These are phyloP conservation scores for Pestalotiopsis fici DNA, from an alignment of 2,329 filamentous ascomycete species.

Conservation along the genomic window DNA sequence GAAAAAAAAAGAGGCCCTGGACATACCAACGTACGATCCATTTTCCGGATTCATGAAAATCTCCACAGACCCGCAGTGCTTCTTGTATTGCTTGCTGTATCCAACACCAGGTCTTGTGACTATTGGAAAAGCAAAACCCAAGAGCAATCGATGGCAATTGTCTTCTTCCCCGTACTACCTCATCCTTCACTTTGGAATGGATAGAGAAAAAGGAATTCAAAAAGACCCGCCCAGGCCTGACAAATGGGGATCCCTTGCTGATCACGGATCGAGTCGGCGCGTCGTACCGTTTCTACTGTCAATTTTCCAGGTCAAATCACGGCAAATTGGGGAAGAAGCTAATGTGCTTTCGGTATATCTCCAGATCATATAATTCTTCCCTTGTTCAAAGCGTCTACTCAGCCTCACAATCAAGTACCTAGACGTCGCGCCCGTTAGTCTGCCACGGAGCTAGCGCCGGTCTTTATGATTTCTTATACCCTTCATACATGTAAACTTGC, in stretches of 20 bases:
- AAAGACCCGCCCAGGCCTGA: background rate
- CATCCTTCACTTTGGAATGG: background rate
- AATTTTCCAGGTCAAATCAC: background rate
- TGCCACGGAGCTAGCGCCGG: background rate
- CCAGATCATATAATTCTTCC: background rate
- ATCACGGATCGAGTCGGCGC: background rate
- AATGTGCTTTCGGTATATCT: background rate
- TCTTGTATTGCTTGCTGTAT: background rate
- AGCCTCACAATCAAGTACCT: background rate
- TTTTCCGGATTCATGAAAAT: background rate
- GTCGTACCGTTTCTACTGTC: background rate
- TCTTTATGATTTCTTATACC: background rate
- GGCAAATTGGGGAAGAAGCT: background rate
- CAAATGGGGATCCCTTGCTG: background rate
- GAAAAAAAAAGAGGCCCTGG: background rate
- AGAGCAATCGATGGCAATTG: background rate
- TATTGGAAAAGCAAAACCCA: background rate
- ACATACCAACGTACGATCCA: background rate
- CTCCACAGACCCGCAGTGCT: background rate
- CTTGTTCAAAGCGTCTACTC: background rate
- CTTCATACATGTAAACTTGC: background rate
- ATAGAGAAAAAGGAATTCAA: background rate
- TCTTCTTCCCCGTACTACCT: background rate
- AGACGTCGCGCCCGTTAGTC: background rate
- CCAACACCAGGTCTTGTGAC: background rate